These are phyloP conservation scores for Letharia lupina DNA, from an alignment of 495 filamentous ascomycete genomes.

Conservation along the genomic window DNA sequence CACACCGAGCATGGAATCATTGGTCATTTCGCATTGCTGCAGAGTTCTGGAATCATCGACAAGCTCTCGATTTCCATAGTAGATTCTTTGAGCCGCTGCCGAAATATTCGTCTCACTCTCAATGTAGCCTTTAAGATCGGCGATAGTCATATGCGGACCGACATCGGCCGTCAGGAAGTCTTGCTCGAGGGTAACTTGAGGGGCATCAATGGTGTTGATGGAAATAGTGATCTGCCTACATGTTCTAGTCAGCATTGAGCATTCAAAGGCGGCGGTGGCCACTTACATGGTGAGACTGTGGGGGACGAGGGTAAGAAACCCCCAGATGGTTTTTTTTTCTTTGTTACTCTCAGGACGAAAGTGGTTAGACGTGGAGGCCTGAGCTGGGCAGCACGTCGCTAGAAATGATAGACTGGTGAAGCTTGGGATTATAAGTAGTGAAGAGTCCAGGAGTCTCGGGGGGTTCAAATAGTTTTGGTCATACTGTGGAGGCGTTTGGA, in stretches of 20 bases:
- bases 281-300: constrained; percentile 19
- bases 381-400: neutral
- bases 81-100: constrained; percentile 48
- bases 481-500: neutral
- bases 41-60: constrained; percentile 69
- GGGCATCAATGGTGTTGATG: constrained; percentile 53
- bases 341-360: neutral
- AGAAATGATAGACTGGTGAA: neutral
- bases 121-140: constrained; percentile 78
- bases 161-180: constrained; percentile 82
- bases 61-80: constrained; percentile 82
- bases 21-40: constrained; percentile 67
- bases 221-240: constrained; percentile 77
- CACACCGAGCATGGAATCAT: constrained; percentile 88
- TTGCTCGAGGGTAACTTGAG: constrained; percentile 55
- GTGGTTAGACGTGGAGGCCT: neutral
- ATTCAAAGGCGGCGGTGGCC: neutral
- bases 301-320: constrained; percentile 6
- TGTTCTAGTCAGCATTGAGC: constrained; percentile 9
- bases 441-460: neutral
- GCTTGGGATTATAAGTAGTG: neutral
- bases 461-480: neutral
- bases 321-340: neutral
- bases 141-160: constrained; percentile 72
- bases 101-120: constrained; percentile 52